Conservation (phyloP, 1,139 yeast species). For the Taiozyma sp. region DNA sequence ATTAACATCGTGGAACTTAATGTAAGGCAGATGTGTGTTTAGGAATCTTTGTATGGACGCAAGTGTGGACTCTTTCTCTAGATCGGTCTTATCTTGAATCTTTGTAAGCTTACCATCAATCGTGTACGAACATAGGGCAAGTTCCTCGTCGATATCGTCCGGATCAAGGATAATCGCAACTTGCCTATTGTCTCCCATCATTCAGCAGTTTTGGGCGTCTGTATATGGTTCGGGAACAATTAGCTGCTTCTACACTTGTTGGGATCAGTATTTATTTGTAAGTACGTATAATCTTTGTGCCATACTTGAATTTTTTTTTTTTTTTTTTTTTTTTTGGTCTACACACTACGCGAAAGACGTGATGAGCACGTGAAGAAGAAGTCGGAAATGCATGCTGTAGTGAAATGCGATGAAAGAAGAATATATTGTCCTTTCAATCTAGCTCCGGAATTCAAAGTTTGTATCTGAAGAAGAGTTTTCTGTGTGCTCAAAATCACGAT, state of each 20-base stretch:
- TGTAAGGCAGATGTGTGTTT: constrained; percentile 18
- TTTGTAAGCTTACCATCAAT: constrained; percentile 6
- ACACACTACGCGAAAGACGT: not conserved
- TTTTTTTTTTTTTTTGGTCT: no score
- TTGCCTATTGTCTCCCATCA: constrained; percentile 4
- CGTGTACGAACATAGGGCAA: constrained; percentile 6
- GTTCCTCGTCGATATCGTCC: constrained; percentile 7
- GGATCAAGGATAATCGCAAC: constrained; percentile 10
- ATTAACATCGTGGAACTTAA: constrained; percentile 17
- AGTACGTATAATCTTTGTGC: not conserved
- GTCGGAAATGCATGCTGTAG: not conserved
- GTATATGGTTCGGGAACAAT: not conserved
- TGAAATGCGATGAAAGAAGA: no score
- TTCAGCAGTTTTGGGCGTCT: not conserved
- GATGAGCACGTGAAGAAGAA: not conserved
- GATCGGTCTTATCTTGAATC: not conserved
- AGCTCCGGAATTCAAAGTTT: not conserved
- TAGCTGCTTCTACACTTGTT: not conserved
- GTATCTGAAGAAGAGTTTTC: not conserved
- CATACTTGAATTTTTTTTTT: not conserved
- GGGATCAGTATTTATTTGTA: not conserved
- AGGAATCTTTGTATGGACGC: constrained; percentile 6
- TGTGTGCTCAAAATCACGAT: not conserved
- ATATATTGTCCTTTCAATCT: no score
- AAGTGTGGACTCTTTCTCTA: not conserved